Evolutionary conservation across 2,329 filamentous ascomycete species (phyloP), one percentile per base, ranked within the genome.

Genomic region (Domatiomyces catenatus): DNA sequence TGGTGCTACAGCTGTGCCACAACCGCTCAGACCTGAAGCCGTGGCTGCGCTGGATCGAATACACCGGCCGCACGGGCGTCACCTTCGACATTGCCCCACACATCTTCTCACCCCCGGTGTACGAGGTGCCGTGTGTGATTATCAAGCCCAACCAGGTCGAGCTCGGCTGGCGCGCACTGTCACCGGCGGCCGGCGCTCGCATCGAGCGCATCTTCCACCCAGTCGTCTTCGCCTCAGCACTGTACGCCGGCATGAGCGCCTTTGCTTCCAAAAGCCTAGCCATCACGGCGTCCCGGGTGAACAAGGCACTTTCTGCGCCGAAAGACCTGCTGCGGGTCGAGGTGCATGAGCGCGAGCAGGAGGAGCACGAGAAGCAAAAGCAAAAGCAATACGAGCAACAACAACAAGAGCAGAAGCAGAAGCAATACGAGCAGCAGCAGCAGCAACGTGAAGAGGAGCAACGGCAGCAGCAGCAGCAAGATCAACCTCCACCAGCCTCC

Each of bases 191-290:
- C n/a, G 58, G 58, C 8, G 48, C 48, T 17, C 54, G 50, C 42
- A 50, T 60, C 48, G 49, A 60, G 10, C 50, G 54, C 8, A 47
- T 58, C 5, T 52, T 58, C 24, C 55, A 58, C 49, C 58, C 58
- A 1, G 36, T 55, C 26, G 51, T 52, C 17, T 36, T 57, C 10
- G 46, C 47, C 7, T 46, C 51, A 19, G 58, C 58, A 19, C 56
- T 58, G 28, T 55, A 53, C 48, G 42, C 49, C 18, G 57, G 55
- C 18, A 36, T 57, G 5, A 43, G 48, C 17, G 53, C 50, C 44
- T 60, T 60, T 32, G 49, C 46, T 17, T 46, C 22, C 8, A 45
- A 44, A 6, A 18, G 45, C 17, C 44, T 47, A 18, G 48, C 51
- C 10, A 50, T 53, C 19, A 42, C 45, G 1, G 50, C 46, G 28